phyloP scores from a whole-genome alignment of 2,329 filamentous ascomycete species.

The Exophiala sideris region DNA sequence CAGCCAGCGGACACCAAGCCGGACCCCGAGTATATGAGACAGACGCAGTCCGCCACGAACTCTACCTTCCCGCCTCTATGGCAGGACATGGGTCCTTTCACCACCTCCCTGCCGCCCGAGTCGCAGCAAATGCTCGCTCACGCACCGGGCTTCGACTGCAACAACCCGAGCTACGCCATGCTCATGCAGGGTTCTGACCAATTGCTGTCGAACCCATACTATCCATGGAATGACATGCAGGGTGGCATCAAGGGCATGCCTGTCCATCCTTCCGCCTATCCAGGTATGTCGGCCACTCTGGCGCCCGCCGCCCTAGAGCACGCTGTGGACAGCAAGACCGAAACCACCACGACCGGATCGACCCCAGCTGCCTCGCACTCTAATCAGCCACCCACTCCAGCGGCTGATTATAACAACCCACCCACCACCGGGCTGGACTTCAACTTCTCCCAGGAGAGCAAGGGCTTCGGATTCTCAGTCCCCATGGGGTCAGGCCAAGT shows the following conservation, averaged over 20 bases:
- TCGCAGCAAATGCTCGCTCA: constrained; percentile 49
- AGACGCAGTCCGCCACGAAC: constrained; percentile 31
- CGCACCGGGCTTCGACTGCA: constrained; percentile 44
- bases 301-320: constrained; percentile 37
- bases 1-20: constrained; percentile 11
- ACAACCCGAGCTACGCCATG: constrained; percentile 44
- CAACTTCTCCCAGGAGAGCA: constrained; percentile 23
- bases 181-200: constrained; percentile 47
- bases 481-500: constrained; percentile 18
- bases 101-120: constrained; percentile 50
- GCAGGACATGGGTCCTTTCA: constrained; percentile 43
- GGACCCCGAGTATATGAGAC: constrained; percentile 23
- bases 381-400: constrained; percentile 1
- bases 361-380: background rate
- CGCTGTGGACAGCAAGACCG: background rate
- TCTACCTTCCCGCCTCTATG: constrained; percentile 20
- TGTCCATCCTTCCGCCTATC: constrained; percentile 29
- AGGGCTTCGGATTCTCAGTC: constrained; percentile 6
- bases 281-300: constrained; percentile 41
- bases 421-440: constrained; percentile 21
- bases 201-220: constrained; percentile 39
- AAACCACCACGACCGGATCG: background rate
- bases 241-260: constrained; percentile 28
- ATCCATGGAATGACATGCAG: constrained; percentile 45
- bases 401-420: background rate